Evolutionary conservation across 257 asterid species (phyloP), one percentile per base, ranked within the genome.

Genomic region (Solanum tarijense): DNA sequence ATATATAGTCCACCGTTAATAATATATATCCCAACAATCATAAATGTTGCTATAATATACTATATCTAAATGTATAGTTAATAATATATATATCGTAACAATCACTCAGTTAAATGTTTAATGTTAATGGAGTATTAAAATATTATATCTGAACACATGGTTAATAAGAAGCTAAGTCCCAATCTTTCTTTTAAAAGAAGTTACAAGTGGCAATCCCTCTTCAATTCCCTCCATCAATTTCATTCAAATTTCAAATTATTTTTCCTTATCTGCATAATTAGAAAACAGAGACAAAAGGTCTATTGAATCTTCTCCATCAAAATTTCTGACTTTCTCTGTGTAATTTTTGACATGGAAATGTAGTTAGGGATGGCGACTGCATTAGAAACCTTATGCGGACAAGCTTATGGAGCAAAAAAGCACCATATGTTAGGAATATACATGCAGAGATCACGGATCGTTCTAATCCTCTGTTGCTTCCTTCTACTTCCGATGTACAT

Each of bases 281-380:
- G 8, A 14, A 71, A 31, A 29, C n/a, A 31, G 78, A 23, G 23
- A 29, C 9, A 25, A 4, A 0, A 65, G 72, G 5, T 11, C 6
- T 5, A 73, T 73, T 73, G 14, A 72, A 72, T 72, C 78, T 72
- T 34, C 81, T 32, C 21, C 38, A 9, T 31, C 12, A 7, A 71
- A 32, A 16, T 72, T 72, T 16, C 41, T 71, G 41, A 71, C 41
- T 71, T 71, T 9, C 25, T 16, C 4, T 18, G 41, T 16, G 12
- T 31, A 29, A 71, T 31, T 71, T 39, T 14, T 72, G 20, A 13
- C 38, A 25, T 79, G 84, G 7, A 13, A 39, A 41, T 79, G 84
- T 86, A 91, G 92, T 43, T 91, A 86, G 92, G 93, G 6, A 91
- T 91, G 93, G 92, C 93, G 52, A 91, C 90, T 66, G 93, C 92